phyloP scores from a whole-genome alignment of 768 basidiomycete genomes.

The Pulveroboletus sp. region DNA sequence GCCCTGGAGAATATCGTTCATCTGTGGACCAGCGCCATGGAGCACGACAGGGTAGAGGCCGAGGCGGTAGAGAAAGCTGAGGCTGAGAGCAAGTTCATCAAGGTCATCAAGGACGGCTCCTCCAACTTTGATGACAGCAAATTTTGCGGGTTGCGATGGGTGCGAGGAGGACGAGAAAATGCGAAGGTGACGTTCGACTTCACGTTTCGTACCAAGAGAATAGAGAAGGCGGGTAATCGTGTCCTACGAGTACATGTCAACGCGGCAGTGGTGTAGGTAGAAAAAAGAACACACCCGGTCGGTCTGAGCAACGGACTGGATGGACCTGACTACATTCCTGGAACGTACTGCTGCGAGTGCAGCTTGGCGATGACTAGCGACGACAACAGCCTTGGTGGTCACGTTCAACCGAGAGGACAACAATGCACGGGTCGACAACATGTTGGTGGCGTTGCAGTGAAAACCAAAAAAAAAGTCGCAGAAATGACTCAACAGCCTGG shows the following conservation, averaged over 20 bases:
- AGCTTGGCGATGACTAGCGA: constrained; percentile 43
- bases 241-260: constrained; percentile 54
- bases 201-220: constrained; percentile 94
- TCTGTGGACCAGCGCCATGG: constrained; percentile 94
- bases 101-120: constrained; percentile 92
- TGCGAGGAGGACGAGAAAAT: constrained; percentile 96
- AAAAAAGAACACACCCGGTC: constrained; percentile 54
- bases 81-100: constrained; percentile 89
- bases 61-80: constrained; percentile 95
- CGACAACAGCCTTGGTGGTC: constrained; percentile 45
- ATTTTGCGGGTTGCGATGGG: constrained; percentile 87
- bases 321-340: constrained; percentile 37
- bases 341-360: constrained; percentile 40
- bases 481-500: neutral
- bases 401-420: constrained; percentile 29
- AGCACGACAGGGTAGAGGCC: constrained; percentile 98
- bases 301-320: constrained; percentile 68
- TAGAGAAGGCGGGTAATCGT: constrained; percentile 96
- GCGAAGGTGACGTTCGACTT: constrained; percentile 96
- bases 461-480: neutral
- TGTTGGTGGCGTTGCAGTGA: constrained; percentile 7
- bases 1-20: constrained; percentile 89
- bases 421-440: constrained; percentile 32
- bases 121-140: constrained; percentile 97
- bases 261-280: neutral